Base-by-base conservation (phyloP, 2,329 filamentous ascomycete genomes). In the Thielaviopsis euricoi region DNA sequence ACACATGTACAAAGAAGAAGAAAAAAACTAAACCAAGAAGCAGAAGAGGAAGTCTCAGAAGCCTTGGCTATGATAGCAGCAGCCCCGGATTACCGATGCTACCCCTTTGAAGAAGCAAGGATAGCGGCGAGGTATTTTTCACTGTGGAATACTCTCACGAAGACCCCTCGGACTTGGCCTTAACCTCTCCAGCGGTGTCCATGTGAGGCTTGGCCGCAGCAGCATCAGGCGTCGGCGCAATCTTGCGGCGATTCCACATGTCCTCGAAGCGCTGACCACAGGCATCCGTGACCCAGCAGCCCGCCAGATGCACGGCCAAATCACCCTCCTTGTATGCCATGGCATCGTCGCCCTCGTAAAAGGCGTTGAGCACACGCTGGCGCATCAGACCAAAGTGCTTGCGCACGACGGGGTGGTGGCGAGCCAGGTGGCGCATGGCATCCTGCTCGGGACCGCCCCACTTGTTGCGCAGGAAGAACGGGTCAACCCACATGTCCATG, bases 401-500 rank as follows among this genome's bases (percentile, higher is more conserved):
- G 49, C 59, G 59, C 13, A 60, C 56, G 49, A 55, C 52, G 10
- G 59, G 59, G 52, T 60, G 59, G 52, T 60, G 59, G 48, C 52
- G 53, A 52, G 52, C 48, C 52, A 60, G 19, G 25, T 60, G 59
- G 52, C 56, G 52, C 59, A 60, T 52, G 46, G 59, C 56, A 19
- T 60, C 59, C 59, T 60, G 59, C 53, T 60, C 59, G 12, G 55
- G 52, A 5, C 53, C 53, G 13, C n/a, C 56, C 53, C 56, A 60
- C n/a, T 58, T 58, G 56, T 56, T 58, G 55, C 56, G 59, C 12
- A 60, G 48, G 48, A 58, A 55, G 56, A 60, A 60, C 23, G 59
- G 59, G 17, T 60, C 59, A 19, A 55, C 55, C 59, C 59, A 60
- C 53, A 60, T 56, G 23, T 60, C 59, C 59, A 60, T 56, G n/a